Evolutionary conservation across 257 asterid genomes (phyloP).

Genomic region (Ligustrum vulgare): DNA sequence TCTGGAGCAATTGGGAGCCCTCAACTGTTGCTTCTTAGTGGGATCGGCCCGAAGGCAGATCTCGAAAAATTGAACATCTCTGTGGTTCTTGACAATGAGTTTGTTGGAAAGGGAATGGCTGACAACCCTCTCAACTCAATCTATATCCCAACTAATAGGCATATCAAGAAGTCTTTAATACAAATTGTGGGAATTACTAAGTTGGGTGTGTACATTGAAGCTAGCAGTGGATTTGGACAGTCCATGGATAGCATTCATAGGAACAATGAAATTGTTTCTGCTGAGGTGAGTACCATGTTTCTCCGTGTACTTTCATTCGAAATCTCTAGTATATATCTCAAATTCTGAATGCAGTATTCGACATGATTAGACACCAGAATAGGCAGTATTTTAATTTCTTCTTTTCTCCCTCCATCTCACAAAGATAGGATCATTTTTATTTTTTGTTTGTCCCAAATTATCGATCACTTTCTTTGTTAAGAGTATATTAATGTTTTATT

Average conservation of each 20-base stretch:
- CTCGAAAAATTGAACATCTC: slow-evolving; percentile 63
- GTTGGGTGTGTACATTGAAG: slow-evolving; percentile 85
- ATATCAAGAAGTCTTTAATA: slow-evolving; percentile 68
- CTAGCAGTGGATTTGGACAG: slow-evolving; percentile 96
- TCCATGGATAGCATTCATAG: slow-evolving; percentile 64
- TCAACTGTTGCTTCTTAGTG: slow-evolving; percentile 83
- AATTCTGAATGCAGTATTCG: slow-evolving; percentile 34
- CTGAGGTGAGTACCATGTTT: slow-evolving; percentile 59
- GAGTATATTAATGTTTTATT: too few relatives aligned
- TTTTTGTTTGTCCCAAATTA: too few relatives aligned
- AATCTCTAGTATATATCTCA: background rate
- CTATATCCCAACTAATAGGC: slow-evolving; percentile 66
- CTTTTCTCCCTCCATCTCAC: too few relatives aligned
- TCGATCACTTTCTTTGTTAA: too few relatives aligned
- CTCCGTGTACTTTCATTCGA: slow-evolving; percentile 16
- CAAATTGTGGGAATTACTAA: slow-evolving; percentile 92
- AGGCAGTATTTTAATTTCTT: background rate
- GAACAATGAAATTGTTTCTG: slow-evolving; percentile 81
- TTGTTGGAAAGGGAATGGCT: slow-evolving; percentile 75
- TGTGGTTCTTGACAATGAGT: slow-evolving; percentile 61
- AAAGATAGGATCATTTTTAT: too few relatives aligned
- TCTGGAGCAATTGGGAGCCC: slow-evolving; percentile 98
- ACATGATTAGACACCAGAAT: slow-evolving; percentile 5
- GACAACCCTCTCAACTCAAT: slow-evolving; percentile 91
- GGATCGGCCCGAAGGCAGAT: slow-evolving; percentile 78